Evolutionary conservation across 495 filamentous ascomycete genomes (phyloP).

Genomic region (Penicillium paxilli): DNA sequence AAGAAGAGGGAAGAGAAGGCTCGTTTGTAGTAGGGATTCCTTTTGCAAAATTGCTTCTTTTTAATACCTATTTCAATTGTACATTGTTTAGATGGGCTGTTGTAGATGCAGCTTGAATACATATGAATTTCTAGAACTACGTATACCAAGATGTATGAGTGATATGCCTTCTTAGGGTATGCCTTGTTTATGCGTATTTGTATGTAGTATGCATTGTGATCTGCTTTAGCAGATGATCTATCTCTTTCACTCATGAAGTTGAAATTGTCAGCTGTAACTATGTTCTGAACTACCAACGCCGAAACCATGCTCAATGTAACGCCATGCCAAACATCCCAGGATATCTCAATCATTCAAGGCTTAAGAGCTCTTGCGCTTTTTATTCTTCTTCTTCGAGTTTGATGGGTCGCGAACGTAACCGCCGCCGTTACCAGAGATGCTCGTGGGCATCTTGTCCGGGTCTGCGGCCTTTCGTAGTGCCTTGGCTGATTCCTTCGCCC

Average conservation of each 20-base stretch:
- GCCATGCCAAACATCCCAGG: slow-evolving; percentile 1
- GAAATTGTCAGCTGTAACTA: background rate
- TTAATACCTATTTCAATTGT: background rate
- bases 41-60: too few species aligned
- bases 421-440: slow-evolving; percentile 28
- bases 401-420: background rate
- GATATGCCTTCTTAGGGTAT: background rate
- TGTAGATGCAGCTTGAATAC: background rate
- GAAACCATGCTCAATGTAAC: slow-evolving; percentile 10
- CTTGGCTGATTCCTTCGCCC: slow-evolving; percentile 6
- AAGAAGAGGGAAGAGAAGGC: slow-evolving; percentile 66
- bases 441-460: slow-evolving; percentile 10
- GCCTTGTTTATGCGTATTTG: too few species aligned
- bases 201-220: too few species aligned
- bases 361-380: slow-evolving; percentile 36
- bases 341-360: slow-evolving; percentile 9
- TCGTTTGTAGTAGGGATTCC: slow-evolving; percentile 65
- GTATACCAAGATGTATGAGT: too few species aligned
- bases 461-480: background rate
- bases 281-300: slow-evolving; percentile 4
- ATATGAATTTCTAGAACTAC: background rate
- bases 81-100: background rate
- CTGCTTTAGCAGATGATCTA: too few species aligned
- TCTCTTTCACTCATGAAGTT: too few species aligned
- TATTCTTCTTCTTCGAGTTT: slow-evolving; percentile 29